These are phyloP conservation scores for Sporothrix curviconia DNA, from an alignment of 2,329 filamentous ascomycete species.

Conservation along the genomic window DNA sequence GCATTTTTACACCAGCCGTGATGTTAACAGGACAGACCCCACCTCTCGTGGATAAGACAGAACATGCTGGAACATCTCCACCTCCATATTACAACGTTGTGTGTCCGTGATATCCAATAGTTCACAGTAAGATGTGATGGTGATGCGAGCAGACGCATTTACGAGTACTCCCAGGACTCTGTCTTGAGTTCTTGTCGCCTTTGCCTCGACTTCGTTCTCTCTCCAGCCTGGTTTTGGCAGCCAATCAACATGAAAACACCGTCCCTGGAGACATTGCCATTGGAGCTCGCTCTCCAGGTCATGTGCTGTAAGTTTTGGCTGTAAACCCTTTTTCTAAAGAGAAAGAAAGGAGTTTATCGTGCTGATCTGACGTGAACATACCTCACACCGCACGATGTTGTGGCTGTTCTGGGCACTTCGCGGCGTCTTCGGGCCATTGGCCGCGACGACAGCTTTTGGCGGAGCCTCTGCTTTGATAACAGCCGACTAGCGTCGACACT, in stretches of 20 bases:
- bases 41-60: not conserved
- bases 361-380: constrained; percentile 34
- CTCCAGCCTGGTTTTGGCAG: not conserved
- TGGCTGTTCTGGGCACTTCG: constrained; percentile 63
- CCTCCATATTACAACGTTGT: not conserved
- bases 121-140: no score
- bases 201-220: no score
- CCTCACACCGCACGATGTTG: constrained; percentile 58
- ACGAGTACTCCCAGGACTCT: no score
- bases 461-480: constrained; percentile 62
- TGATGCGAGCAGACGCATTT: no score
- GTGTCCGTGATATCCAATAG: no score
- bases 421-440: constrained; percentile 58
- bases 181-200: no score
- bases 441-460: constrained; percentile 73
- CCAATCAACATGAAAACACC: constrained; percentile 20
- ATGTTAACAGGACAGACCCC: not conserved
- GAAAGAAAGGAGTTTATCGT: not conserved
- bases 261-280: constrained; percentile 47
- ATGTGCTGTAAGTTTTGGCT: constrained; percentile 47
- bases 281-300: constrained; percentile 57
- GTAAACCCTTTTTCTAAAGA: not conserved
- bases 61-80: not conserved
- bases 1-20: not conserved
- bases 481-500: constrained; percentile 61